A percentile compares a stretch with the other conserved stretches of the same genome.
phyloP scores from a whole-genome alignment of 192 early-diverging fungal species.

The Pilaira anomala region DNA sequence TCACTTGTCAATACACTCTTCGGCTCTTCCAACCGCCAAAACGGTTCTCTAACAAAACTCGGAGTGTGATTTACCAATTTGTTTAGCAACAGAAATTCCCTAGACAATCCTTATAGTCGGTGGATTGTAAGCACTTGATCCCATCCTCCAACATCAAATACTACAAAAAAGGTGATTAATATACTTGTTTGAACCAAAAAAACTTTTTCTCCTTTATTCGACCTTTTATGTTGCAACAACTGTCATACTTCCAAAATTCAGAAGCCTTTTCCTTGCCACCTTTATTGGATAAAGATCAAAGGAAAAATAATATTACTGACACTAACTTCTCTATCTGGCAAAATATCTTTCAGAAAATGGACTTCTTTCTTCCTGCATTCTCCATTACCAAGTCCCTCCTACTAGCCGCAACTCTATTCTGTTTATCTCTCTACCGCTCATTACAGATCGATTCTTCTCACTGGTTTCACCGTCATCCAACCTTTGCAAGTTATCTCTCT shows the following conservation, averaged over 20 bases:
- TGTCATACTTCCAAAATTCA: not conserved
- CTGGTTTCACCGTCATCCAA: conserved; percentile 1
- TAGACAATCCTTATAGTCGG: too few species aligned
- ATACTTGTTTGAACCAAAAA: too few species aligned
- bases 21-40: too few species aligned
- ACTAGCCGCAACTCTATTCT: conserved; percentile 2
- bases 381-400: not conserved
- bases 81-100: too few species aligned
- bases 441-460: not conserved
- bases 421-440: not conserved
- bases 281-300: not conserved
- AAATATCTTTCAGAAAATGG: not conserved
- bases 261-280: not conserved
- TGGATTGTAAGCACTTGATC: too few species aligned
- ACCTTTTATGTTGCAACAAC: conserved; percentile 1
- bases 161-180: not conserved
- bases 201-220: not conserved
- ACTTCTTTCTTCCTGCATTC: not conserved
- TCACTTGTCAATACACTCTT: too few species aligned
- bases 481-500: conserved; percentile 1
- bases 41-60: too few species aligned
- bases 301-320: conserved; percentile 4
- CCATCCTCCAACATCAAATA: not conserved
- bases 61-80: too few species aligned
- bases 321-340: not conserved